These are phyloP conservation scores for Maudiozyma serrabonitensis DNA, from an alignment of 805 yeast species.

Conservation along the genomic window DNA sequence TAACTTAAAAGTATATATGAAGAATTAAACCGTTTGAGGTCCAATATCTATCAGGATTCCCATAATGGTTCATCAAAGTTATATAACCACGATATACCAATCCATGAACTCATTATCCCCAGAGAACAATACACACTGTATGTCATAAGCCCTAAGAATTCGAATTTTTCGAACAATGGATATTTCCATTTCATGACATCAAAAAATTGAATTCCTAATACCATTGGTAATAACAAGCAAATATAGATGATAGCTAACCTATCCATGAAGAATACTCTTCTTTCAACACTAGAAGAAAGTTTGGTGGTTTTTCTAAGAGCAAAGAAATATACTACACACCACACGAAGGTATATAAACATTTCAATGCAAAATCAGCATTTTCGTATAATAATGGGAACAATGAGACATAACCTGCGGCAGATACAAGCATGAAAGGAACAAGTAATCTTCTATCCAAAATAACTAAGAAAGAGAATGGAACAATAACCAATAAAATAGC, in stretches of 20 bases:
- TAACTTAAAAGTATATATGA: too few species aligned
- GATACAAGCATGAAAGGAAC: constrained; percentile 63
- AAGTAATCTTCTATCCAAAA: constrained; percentile 60
- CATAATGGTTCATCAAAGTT: constrained; percentile 72
- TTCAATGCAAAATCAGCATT: constrained; percentile 75
- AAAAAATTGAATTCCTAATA: constrained; percentile 37
- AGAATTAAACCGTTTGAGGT: too few species aligned
- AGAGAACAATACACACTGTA: constrained; percentile 78
- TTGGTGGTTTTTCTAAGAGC: constrained; percentile 62
- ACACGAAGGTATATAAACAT: constrained; percentile 64
- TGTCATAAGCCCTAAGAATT: constrained; percentile 71
- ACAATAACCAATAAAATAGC: constrained; percentile 83
- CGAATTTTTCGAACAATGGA: constrained; percentile 45
- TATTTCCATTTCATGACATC: constrained; percentile 49
- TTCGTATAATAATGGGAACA: constrained; percentile 79
- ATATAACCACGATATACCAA: constrained; percentile 80
- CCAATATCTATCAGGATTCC: constrained; percentile 17
- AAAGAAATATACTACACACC: constrained; percentile 72
- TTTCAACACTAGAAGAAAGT: constrained; percentile 31
- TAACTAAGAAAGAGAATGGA: constrained; percentile 73
- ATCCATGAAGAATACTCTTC: constrained; percentile 58
- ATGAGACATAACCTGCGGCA: constrained; percentile 74
- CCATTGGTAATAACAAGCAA: constrained; percentile 57
- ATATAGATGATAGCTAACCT: constrained; percentile 59
- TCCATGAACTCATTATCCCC: constrained; percentile 82